Evolutionary conservation across 768 basidiomycete genomes (phyloP).

Genomic region (Trametes villosa): DNA sequence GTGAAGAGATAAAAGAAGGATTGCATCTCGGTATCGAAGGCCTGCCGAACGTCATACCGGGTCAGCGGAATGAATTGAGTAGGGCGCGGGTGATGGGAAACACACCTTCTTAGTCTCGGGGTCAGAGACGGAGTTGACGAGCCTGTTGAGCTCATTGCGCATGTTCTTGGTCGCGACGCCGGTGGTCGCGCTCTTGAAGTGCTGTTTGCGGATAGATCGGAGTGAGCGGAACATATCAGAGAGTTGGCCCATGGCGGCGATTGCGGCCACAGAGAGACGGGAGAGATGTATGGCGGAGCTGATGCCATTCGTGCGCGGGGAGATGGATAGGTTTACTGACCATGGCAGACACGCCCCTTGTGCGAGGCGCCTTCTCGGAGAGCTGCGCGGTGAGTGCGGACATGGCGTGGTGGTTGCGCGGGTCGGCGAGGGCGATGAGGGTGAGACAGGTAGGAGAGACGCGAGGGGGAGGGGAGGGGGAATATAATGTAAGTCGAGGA

Average conservation of each 20-base stretch:
- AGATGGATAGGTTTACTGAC: constrained; percentile 24
- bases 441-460: not conserved
- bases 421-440: not conserved
- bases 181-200: constrained; percentile 44
- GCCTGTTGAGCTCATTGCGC: constrained; percentile 85
- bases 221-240: constrained; percentile 36
- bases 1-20: constrained; percentile 96
- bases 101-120: constrained; percentile 79
- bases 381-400: constrained; percentile 16
- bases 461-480: not conserved
- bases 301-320: not conserved
- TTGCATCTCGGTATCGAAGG: constrained; percentile 95
- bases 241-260: constrained; percentile 16
- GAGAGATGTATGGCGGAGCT: not conserved
- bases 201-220: constrained; percentile 41
- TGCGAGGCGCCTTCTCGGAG: constrained; percentile 31
- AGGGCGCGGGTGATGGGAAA: constrained; percentile 11
- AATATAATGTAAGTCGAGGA: not conserved
- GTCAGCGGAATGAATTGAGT: constrained; percentile 11
- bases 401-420: constrained; percentile 1
- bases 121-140: constrained; percentile 87
- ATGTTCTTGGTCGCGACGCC: constrained; percentile 62
- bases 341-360: constrained; percentile 35
- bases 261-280: constrained; percentile 2
- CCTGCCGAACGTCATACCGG: constrained; percentile 63